Base-by-base conservation (phyloP, 2,329 filamentous ascomycete genomes). In the Verticillium klebahnii region DNA sequence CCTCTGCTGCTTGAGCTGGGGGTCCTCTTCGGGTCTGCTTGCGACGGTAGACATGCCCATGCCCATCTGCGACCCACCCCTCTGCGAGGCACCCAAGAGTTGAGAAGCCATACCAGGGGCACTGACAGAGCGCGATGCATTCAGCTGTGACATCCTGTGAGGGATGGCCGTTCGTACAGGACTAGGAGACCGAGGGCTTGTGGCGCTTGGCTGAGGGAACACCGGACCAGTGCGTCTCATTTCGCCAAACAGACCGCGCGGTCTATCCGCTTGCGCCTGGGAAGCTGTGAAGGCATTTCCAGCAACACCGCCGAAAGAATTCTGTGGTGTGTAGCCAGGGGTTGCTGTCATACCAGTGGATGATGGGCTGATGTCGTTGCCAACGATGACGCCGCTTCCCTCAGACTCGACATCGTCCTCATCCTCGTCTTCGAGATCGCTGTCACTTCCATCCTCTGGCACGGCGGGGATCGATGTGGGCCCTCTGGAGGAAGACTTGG, bases 131-230 rank as follows among this genome's bases (percentile, higher is more conserved):
- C 86, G 80, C 14, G 78, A 75, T 2, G 78, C 73, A 34, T 88
- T 85, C 25, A 78, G 75, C 60, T 80, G 74, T 6, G 80, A 67
- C 32, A 83, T 68, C 67, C 81, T 78, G 63, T 77, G 73, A 36
- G 86, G 85, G 34, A 86, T 74, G 50, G 84, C 81, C 59, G 81
- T 78, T 37, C 89, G 85, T 31, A 91, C 76, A 1, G 90, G 90
- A 66, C 90, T 93, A 1, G 90, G 89, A 11, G 90, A 92, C 39
- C 89, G 85, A 56, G 89, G 88, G 66, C 85, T 88, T n/a, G 79
- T 77, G 23, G 76, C 77, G 37, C 73, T 80, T 29, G 84, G 78
- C 37, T 83, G 84, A 11, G 85, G 77, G 61, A 90, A 84, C 29
- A 82, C 65, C 0, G 85, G 83, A 19, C 78, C 79, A 50, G 77